Evolutionary conservation across 345 rosid genomes (phyloP), one percentile per base, ranked within the genome.

Genomic region (Boechera stricta): DNA sequence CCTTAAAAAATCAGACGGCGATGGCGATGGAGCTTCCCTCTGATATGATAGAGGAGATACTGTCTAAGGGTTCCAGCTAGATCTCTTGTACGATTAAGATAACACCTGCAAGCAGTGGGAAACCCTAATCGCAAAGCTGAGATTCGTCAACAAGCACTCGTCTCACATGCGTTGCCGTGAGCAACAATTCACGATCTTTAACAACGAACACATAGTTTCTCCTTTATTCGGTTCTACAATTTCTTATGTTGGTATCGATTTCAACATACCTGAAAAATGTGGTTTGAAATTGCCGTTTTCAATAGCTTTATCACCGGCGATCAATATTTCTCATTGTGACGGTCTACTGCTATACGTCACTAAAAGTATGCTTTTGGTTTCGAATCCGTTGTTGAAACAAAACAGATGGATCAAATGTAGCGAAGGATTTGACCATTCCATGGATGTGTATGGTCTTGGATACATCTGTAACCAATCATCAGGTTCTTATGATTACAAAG

Each of bases 391-490:
- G 49, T 13, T 62, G 69, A 62, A 52, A 51, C 76, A 62, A 72
- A 39, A 5, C 1, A 72, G 53, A 29, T 52, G 42, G 53, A 15
- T 72, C 33, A 8, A 2, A 24, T 26, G 51, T 15, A 10, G 32
- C 7, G 2, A 44, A 13, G 15, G 15, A 7, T 44, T 10, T 31
- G 45, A 73, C 10, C 3, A 7, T 39, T 4, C 1, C 0, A 7
- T 13, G 32, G 54, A 73, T 64, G 68, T 15, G 4, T 73, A 54
- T 64, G 77, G 77, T 54, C 26, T 74, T 64, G 64, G 77, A 12
- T 74, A 55, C 71, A 2, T 55, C 18, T 10, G 33, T 31, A 39
- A 64, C 52, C 13, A 7, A 18, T 16, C 24, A 48, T 29, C 54
- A 11, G 24, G 74, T 58, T 48, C 2, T 16, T 5, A 11, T 47